Evolutionary conservation across 352 stramenopile species (phyloP).

Genomic region (Globisporangium camurandrum): DNA sequence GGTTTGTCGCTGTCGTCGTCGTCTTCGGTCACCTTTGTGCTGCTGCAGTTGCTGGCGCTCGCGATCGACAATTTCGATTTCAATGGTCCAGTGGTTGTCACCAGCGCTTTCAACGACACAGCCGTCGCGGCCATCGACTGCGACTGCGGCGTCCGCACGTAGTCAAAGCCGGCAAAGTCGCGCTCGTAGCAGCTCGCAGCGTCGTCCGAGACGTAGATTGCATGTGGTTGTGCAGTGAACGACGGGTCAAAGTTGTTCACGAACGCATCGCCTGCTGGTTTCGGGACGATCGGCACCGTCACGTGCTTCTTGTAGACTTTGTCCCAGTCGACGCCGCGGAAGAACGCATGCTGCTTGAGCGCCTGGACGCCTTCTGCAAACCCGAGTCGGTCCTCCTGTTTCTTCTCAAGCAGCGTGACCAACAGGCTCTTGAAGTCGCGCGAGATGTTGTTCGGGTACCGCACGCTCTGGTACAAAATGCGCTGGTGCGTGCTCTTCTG

Average conservation of each 20-base stretch:
- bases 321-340: constrained; percentile 71
- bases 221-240: constrained; percentile 78
- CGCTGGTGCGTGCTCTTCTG: constrained; percentile 86
- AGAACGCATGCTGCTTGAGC: constrained; percentile 72
- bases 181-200: constrained; percentile 56
- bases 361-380: constrained; percentile 47
- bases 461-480: constrained; percentile 85
- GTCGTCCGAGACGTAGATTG: constrained; percentile 71
- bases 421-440: constrained; percentile 69
- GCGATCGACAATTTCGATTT: not conserved
- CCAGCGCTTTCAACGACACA: not conserved
- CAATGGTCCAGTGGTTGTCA: not conserved
- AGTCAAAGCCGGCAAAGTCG: constrained; percentile 83
- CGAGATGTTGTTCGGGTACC: constrained; percentile 80
- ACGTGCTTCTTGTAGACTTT: constrained; percentile 59
- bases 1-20: constrained; percentile 52
- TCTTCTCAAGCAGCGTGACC: constrained; percentile 68
- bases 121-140: not conserved
- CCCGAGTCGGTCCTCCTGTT: constrained; percentile 71
- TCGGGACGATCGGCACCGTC: constrained; percentile 51
- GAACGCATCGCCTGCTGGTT: constrained; percentile 51
- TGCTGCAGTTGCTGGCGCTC: constrained; percentile 16
- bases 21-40: constrained; percentile 27
- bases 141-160: constrained; percentile 31
- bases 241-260: constrained; percentile 85